Evolutionary conservation across 768 basidiomycete genomes (phyloP), one percentile per base, ranked within the genome.

Genomic region (Cystofilobasidium macerans): DNA sequence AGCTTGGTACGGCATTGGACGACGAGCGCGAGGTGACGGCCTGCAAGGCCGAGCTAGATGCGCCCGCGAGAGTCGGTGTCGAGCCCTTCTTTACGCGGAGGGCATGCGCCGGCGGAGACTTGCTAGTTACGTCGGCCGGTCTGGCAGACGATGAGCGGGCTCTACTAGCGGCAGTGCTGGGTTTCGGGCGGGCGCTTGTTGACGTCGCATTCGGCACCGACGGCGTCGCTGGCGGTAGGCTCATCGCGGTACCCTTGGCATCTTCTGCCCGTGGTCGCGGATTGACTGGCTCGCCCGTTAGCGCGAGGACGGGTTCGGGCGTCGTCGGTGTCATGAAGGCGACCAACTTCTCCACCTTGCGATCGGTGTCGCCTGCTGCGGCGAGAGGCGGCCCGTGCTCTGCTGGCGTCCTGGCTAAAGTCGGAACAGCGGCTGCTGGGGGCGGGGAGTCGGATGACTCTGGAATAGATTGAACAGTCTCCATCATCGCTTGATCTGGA

Each of bases 251-350:
- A 30, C 9, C 51, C 3, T 13, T 7, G 16, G 14, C 51, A 32
- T 16, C 11, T 7, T 2, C 51, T 3, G 28, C 51, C 2, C 28
- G 2, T 11, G 30, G 51, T 20, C 30, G 28, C 3, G 51, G 51
- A 16, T 54, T 54, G 28, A 54, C 51, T 1, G 51, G 51, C 51
- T 54, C 51, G 26, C 51, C 51, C 26, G 51, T 54, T 7, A 54
- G 30, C 5, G 51, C 51, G 28, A 54, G 51, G 2, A 54, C 51
- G 2, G 51, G 51, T 20, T 54, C 51, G 7, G 51, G 51, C 28
- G 51, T 78, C 68, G 78, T 81, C 58, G 85, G 84, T 0, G 87
- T 86, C 33, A 86, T 81, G 77, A 91, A 91, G 32, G 88, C 89
- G 53, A 91, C 89, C 78, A 89, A 89, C 80, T 91, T 91, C 43